Conservation (phyloP, 1,284 basidiomycete species). For the Laetiporus sulphureus region DNA sequence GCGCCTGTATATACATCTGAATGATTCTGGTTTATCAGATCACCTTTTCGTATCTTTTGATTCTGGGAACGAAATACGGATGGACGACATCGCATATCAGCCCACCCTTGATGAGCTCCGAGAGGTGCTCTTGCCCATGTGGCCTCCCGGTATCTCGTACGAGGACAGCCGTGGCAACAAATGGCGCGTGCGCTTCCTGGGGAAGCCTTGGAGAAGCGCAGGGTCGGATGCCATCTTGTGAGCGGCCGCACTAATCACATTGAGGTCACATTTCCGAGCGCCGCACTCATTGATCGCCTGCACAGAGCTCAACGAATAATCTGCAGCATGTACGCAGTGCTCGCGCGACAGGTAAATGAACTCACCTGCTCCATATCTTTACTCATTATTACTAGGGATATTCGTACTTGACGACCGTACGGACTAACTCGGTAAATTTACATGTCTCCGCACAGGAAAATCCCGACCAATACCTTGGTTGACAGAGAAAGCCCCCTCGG, state of each 20-base stretch:
- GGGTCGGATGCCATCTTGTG: conserved; percentile 38
- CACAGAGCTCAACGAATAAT: conserved; percentile 38
- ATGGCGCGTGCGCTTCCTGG: conserved; percentile 36
- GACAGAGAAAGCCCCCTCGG: conserved; percentile 42
- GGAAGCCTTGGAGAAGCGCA: conserved; percentile 37
- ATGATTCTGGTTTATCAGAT: conserved; percentile 13
- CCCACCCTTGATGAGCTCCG: conserved; percentile 33
- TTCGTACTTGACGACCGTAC: conserved; percentile 54
- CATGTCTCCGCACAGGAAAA: not conserved
- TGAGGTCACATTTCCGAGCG: not conserved
- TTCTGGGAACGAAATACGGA: conserved; percentile 31
- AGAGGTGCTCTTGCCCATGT: conserved; percentile 37
- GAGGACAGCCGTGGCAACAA: conserved; percentile 24
- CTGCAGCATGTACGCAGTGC: conserved; percentile 32
- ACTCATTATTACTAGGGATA: conserved; percentile 31
- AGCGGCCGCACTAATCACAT: conserved; percentile 11
- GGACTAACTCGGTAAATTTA: conserved; percentile 43
- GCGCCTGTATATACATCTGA: not conserved
- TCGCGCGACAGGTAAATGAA: conserved; percentile 31
- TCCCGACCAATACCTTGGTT: not conserved
- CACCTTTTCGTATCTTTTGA: conserved; percentile 30
- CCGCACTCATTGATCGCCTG: not conserved
- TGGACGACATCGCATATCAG: conserved; percentile 33
- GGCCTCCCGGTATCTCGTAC: conserved; percentile 35
- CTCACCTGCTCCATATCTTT: not conserved